These are phyloP conservation scores for Axilococcus clingmanii DNA, from an alignment of 139 green algal species.

Conservation along the genomic window DNA sequence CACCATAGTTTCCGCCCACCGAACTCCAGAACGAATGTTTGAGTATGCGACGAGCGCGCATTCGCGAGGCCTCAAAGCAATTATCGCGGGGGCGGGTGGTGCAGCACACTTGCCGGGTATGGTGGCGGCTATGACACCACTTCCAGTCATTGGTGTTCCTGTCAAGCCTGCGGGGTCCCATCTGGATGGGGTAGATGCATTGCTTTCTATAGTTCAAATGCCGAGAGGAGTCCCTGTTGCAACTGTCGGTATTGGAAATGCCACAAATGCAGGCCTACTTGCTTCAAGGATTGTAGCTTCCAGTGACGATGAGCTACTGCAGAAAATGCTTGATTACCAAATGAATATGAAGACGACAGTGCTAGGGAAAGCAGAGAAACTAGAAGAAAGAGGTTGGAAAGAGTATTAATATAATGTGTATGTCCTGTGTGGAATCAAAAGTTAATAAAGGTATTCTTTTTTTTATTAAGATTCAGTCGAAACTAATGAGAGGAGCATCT, in stretches of 20 bases:
- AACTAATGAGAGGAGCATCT: conserved; percentile 31
- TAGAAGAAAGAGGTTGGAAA: conserved; percentile 59
- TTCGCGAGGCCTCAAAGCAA: conserved; percentile 56
- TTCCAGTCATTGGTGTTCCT: conserved; percentile 94
- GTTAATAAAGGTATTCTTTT: background rate
- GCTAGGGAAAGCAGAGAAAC: conserved; percentile 53
- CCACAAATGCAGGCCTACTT: conserved; percentile 90
- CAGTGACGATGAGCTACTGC: conserved; percentile 40
- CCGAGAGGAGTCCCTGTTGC: conserved; percentile 91
- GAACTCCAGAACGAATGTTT: conserved; percentile 90
- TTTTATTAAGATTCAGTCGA: conserved; percentile 22
- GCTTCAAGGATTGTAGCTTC: conserved; percentile 76
- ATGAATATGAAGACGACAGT: conserved; percentile 48
- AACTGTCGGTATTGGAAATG: conserved; percentile 95
- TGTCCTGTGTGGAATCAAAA: background rate
- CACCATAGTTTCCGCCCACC: conserved; percentile 89
- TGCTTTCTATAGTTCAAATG: conserved; percentile 95
- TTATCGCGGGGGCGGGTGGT: conserved; percentile 92
- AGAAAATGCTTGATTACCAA: conserved; percentile 63
- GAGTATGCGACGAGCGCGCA: conserved; percentile 76
- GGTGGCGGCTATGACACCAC: conserved; percentile 89
- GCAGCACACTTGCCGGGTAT: conserved; percentile 96
- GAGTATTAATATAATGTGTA: conserved; percentile 33
- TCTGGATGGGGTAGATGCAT: conserved; percentile 91
- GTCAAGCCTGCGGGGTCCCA: conserved; percentile 68